Evolutionary conservation across 306 rosid genomes (phyloP).

Genomic region (Hylodesmum podocarpum): DNA sequence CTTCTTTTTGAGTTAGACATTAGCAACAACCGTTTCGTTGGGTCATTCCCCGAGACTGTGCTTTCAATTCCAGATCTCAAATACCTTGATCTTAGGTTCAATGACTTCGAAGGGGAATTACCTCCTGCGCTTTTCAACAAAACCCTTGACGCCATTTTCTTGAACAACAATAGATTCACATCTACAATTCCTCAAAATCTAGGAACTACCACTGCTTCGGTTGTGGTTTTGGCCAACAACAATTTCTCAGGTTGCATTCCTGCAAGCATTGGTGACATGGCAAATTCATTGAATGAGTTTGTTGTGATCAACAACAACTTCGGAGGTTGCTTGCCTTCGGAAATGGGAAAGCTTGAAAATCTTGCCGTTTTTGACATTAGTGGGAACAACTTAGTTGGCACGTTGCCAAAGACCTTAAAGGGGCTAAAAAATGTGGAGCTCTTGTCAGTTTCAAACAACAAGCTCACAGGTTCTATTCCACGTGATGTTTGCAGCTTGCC

Average conservation of each 20-base stretch:
- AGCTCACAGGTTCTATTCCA: slow-evolving; percentile 62
- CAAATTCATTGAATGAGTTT: slow-evolving; percentile 52
- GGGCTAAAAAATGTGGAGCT: slow-evolving; percentile 37
- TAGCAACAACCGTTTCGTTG: slow-evolving; percentile 85
- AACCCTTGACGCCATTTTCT: slow-evolving; percentile 50
- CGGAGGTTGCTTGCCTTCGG: slow-evolving; percentile 61
- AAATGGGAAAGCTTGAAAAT: slow-evolving; percentile 41
- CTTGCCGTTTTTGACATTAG: slow-evolving; percentile 50
- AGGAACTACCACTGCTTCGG: slow-evolving; percentile 55
- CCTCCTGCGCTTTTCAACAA: slow-evolving; percentile 54
- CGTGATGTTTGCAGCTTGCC: slow-evolving; percentile 52
- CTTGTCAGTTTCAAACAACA: slow-evolving; percentile 49
- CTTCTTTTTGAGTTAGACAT: slow-evolving; percentile 62
- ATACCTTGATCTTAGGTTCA: slow-evolving; percentile 66
- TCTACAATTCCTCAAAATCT: slow-evolving; percentile 61
- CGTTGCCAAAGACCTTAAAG: slow-evolving; percentile 40
- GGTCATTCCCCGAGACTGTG: slow-evolving; percentile 55
- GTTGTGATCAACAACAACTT: slow-evolving; percentile 46
- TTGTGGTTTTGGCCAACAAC: slow-evolving; percentile 60
- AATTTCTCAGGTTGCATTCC: slow-evolving; percentile 63
- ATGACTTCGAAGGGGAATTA: slow-evolving; percentile 69
- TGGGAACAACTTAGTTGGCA: slow-evolving; percentile 50
- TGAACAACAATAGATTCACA: slow-evolving; percentile 64
- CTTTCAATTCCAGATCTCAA: slow-evolving; percentile 37
- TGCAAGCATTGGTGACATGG: slow-evolving; percentile 59